Percentiles rank a stretch among this genome's conserved stretches.
Conservation (phyloP, 768 basidiomycete species). For the Trametes villosa region DNA sequence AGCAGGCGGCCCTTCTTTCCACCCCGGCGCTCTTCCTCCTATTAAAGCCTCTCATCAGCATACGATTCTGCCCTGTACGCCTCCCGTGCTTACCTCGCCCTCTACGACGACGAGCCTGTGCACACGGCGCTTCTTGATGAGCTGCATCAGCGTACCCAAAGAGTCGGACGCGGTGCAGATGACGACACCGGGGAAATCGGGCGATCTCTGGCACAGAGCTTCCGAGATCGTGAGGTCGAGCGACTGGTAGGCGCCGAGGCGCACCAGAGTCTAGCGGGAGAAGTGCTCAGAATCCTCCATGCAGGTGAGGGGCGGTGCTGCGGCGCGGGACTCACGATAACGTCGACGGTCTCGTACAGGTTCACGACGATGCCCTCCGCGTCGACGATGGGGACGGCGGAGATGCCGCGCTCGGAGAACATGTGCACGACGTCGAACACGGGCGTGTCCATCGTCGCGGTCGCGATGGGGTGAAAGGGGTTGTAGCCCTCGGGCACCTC, state of each 20-base stretch:
- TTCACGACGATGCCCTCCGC: slow-evolving; percentile 92
- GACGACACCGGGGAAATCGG: slow-evolving; percentile 96
- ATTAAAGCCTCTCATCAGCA: not conserved
- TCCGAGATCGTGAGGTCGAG: slow-evolving; percentile 92
- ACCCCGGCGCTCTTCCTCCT: slow-evolving; percentile 82
- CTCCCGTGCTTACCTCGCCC: slow-evolving; percentile 65
- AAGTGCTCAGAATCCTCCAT: slow-evolving; percentile 1
- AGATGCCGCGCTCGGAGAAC: slow-evolving; percentile 95
- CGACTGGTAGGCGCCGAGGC: slow-evolving; percentile 93
- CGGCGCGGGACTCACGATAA: slow-evolving; percentile 68
- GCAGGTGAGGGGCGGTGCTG: not conserved
- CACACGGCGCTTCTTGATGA: slow-evolving; percentile 91
- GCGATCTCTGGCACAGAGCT: slow-evolving; percentile 88
- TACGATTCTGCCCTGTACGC: not conserved
- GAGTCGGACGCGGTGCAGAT: slow-evolving; percentile 94
- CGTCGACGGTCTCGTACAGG: slow-evolving; percentile 98
- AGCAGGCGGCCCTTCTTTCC: slow-evolving; percentile 83
- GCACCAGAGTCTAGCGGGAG: slow-evolving; percentile 79
- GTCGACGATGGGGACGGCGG: slow-evolving; percentile 96
- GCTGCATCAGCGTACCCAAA: slow-evolving; percentile 83
- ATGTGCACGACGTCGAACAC: slow-evolving; percentile 99
- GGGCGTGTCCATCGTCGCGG: slow-evolving; percentile 86
- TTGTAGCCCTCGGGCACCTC: slow-evolving; percentile 58
- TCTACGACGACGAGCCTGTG: slow-evolving; percentile 96
- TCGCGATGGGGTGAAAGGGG: slow-evolving; percentile 89